Base-by-base conservation (phyloP, 1,139 yeast genomes). In the Taiozyma onychis region DNA sequence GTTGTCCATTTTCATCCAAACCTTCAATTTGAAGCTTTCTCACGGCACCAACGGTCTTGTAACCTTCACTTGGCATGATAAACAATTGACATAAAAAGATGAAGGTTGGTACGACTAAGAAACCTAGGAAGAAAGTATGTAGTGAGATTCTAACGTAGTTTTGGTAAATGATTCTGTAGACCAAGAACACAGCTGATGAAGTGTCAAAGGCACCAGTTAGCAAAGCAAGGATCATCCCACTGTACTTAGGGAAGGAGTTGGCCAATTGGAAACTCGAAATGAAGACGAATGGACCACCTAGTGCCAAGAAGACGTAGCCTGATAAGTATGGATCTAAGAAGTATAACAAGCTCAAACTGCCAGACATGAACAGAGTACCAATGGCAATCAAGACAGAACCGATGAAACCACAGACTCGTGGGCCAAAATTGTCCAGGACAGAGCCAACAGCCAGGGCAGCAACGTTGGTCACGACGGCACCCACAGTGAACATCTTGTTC, bases 381-480 rank as follows among this genome's bases (percentile, higher is more conserved):
- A 45, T 21, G 22, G 48, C 41, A 24, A 50, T 45, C 18, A 50
- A 37, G 14, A 43, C 44, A 9, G 52, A 47, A 4, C 52, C 52
- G 43, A 85, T 68, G n/a, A 85, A 69, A 0, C 95, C 95, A 48
- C 91, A 80, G 3, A 84, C 71, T 55, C 87, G 74, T 6, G 97
- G 97, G 0, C 98, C 98, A 61, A 74, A 83, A 21, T 73, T 67
- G 62, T 91, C 97, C 49, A 91, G 73, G 22, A 88, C 75, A 41
- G 81, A 76, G 0, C 97, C 97, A 9, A 90, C 96, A 0, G 88
- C 76, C 51, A 91, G 73, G 0, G 97, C 95, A 46, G 85, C 80
- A 8, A 86, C 79, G 63, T 89, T 90, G n/a, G 97, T 89, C 8
- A 85, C 79, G 63, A 87, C 91, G 16, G 97, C 93, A 37, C 95